Conservation (phyloP, 805 yeast genomes). For the Geotrichum ghanense region DNA sequence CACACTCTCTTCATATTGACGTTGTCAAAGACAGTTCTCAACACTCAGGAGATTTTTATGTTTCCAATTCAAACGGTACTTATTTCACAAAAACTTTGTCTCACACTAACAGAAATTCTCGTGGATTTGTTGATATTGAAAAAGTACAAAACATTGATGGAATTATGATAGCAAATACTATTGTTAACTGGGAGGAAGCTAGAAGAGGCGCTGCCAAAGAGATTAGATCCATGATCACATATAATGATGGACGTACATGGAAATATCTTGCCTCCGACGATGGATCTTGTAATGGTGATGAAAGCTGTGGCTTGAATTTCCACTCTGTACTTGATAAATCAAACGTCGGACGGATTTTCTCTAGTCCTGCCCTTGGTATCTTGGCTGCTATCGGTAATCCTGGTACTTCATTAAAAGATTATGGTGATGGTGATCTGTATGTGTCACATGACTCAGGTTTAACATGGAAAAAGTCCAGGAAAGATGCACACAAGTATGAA, state of each 20-base stretch:
- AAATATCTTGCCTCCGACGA: slow-evolving; percentile 18
- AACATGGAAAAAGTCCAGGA: slow-evolving; percentile 51
- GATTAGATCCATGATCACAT: slow-evolving; percentile 25
- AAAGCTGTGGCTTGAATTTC: slow-evolving; percentile 29
- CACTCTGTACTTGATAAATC: slow-evolving; percentile 27
- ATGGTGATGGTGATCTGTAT: slow-evolving; percentile 36
- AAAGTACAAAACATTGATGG: slow-evolving; percentile 49
- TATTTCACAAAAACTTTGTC: slow-evolving; percentile 35
- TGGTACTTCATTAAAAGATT: slow-evolving; percentile 19
- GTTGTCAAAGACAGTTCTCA: slow-evolving; percentile 18
- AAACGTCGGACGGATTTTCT: slow-evolving; percentile 22
- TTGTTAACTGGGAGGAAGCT: slow-evolving; percentile 14
- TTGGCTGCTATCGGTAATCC: slow-evolving; percentile 33
- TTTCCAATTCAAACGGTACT: slow-evolving; percentile 41
- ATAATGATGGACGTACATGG: slow-evolving; percentile 31
- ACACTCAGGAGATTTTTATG: slow-evolving; percentile 23
- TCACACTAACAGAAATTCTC: slow-evolving; percentile 17
- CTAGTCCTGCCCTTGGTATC: slow-evolving; percentile 36
- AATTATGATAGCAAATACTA: slow-evolving; percentile 42
- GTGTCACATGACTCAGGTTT: slow-evolving; percentile 68
- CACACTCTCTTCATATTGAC: slow-evolving; percentile 32
- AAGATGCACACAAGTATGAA: slow-evolving; percentile 41
- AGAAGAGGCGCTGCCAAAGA: slow-evolving; percentile 12
- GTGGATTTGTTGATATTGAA: slow-evolving; percentile 31
- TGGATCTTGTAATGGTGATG: slow-evolving; percentile 18